phyloP scores from a whole-genome alignment of 768 basidiomycete species.

The Suillus subluteus region DNA sequence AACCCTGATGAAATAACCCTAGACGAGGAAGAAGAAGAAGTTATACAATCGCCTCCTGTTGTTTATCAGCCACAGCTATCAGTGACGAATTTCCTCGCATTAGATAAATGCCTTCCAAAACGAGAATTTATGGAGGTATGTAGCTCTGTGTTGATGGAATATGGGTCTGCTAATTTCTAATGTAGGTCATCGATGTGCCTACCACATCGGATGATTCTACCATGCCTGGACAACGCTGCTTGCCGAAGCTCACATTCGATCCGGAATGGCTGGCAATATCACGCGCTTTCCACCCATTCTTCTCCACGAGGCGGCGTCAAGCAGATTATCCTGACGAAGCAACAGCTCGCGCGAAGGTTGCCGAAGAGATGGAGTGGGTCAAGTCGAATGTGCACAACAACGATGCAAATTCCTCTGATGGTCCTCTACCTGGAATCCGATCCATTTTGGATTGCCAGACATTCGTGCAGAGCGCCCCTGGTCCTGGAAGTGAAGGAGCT shows the following conservation, averaged over 20 bases:
- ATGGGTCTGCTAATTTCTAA: neutral
- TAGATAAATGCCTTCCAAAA: slow-evolving; percentile 85
- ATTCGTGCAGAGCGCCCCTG: slow-evolving; percentile 71
- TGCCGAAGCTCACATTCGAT: slow-evolving; percentile 67
- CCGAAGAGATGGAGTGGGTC: slow-evolving; percentile 70
- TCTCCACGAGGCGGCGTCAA: slow-evolving; percentile 59
- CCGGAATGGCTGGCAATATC: slow-evolving; percentile 94
- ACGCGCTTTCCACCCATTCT: slow-evolving; percentile 80
- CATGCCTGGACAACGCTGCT: slow-evolving; percentile 14
- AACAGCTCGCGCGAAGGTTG: slow-evolving; percentile 55
- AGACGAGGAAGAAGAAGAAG: slow-evolving; percentile 50
- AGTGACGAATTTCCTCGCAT: slow-evolving; percentile 80
- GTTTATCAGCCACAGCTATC: slow-evolving; percentile 16
- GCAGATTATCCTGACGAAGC: slow-evolving; percentile 59
- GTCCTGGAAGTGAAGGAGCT: slow-evolving; percentile 44
- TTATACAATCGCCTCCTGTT: slow-evolving; percentile 38
- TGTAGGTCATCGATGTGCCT: slow-evolving; percentile 74
- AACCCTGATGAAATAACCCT: slow-evolving; percentile 59
- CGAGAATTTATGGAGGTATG: slow-evolving; percentile 82
- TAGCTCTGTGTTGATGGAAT: neutral
- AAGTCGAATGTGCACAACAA: slow-evolving; percentile 50
- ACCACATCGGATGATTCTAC: slow-evolving; percentile 19
- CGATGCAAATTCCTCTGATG: slow-evolving; percentile 18
- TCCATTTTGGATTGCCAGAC: slow-evolving; percentile 60
- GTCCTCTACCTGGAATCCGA: slow-evolving; percentile 26